Evolutionary conservation across 129 eudicot species (phyloP).

Genomic region (Oenanthe sinensis): DNA sequence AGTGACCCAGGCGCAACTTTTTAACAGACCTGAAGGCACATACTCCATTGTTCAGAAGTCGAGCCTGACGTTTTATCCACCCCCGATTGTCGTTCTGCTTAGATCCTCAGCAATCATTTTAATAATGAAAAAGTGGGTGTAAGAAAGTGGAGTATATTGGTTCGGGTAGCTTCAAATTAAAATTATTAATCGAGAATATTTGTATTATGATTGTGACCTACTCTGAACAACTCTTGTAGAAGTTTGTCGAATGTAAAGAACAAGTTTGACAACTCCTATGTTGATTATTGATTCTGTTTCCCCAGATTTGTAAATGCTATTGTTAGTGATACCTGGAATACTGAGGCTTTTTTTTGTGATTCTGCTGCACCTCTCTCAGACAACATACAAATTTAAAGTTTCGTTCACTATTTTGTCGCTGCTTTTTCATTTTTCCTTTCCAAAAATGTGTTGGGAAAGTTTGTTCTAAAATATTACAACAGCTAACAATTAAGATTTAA

Average conservation of each 20-base stretch:
- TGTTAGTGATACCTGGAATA: too few relatives aligned
- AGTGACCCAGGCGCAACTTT: conserved; percentile 26
- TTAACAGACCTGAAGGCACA: conserved; percentile 13
- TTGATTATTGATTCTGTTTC: too few relatives aligned
- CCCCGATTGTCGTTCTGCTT: background rate
- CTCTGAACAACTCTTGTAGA: background rate
- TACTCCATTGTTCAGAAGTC: background rate
- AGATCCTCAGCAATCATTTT: background rate
- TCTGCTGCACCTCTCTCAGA: too few relatives aligned
- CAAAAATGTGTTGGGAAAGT: too few relatives aligned
- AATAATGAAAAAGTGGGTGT: background rate
- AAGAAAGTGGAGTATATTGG: background rate
- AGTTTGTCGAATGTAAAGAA: background rate
- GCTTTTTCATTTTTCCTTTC: too few relatives aligned
- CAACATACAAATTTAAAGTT: too few relatives aligned
- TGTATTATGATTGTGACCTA: background rate
- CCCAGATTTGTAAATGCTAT: too few relatives aligned
- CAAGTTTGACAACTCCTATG: too few relatives aligned
- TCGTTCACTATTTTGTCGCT: too few relatives aligned
- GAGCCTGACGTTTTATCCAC: background rate
- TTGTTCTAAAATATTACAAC: too few relatives aligned
- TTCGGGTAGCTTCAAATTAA: background rate
- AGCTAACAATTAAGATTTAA: too few relatives aligned
- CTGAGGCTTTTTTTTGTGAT: too few relatives aligned
- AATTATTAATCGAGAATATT: background rate